phyloP scores from a whole-genome alignment of 495 filamentous ascomycete genomes.

The Penicillium cataractarum region DNA sequence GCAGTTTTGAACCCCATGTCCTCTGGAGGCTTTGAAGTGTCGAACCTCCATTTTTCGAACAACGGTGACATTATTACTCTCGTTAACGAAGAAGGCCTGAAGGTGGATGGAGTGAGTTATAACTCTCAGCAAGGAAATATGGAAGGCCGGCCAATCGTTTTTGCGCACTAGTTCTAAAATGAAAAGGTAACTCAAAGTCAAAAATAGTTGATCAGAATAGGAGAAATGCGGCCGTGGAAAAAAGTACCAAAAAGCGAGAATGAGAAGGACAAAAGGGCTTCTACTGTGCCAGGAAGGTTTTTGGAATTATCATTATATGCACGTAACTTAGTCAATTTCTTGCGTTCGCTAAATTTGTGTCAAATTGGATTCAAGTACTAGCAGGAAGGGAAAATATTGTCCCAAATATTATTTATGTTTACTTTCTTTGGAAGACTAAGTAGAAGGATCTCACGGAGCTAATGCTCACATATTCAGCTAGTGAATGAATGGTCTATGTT shows the following conservation, averaged over 20 bases:
- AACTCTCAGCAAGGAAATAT: conserved; percentile 6
- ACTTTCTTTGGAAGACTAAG: too few relatives aligned
- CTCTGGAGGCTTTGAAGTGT: conserved; percentile 8
- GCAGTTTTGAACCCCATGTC: conserved; percentile 10
- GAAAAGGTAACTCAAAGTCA: neutral
- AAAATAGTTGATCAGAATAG: neutral
- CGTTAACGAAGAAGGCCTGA: conserved; percentile 24
- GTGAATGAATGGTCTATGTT: too few relatives aligned
- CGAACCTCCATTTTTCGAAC: conserved; percentile 12
- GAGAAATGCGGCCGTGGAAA: neutral
- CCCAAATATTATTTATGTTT: too few relatives aligned
- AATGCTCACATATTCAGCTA: too few relatives aligned
- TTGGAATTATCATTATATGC: neutral
- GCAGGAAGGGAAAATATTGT: too few relatives aligned
- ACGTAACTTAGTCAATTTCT: neutral
- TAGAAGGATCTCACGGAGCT: too few relatives aligned
- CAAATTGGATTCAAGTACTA: too few relatives aligned
- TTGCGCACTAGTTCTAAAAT: neutral
- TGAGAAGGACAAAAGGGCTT: neutral
- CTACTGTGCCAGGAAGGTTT: neutral
- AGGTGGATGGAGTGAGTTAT: conserved; percentile 28
- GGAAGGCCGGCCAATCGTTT: conserved; percentile 2
- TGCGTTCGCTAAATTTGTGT: too few relatives aligned
- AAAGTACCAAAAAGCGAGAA: neutral
- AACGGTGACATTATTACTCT: conserved; percentile 24